Conservation (phyloP, 192 early-diverging fungal genomes). For the Coemansia sp. region DNA sequence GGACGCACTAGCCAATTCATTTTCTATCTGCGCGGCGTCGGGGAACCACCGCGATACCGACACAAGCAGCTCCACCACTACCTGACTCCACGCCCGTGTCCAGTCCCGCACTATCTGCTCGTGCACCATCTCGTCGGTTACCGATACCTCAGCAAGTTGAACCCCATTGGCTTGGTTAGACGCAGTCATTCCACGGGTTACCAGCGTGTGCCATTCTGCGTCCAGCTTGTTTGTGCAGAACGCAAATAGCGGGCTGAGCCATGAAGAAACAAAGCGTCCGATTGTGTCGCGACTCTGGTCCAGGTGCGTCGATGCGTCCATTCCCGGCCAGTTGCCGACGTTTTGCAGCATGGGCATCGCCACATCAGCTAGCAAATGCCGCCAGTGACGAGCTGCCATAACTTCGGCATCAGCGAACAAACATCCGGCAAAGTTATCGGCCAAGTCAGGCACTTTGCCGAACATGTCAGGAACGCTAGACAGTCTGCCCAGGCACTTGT, state of each 20-base stretch:
- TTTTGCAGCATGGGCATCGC: slow-evolving; percentile 17
- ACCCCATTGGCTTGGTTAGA: background rate
- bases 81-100: slow-evolving; percentile 41
- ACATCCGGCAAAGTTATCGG: slow-evolving; percentile 24
- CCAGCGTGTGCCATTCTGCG: slow-evolving; percentile 23
- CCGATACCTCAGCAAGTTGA: background rate
- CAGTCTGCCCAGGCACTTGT: slow-evolving; percentile 36
- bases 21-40: slow-evolving; percentile 34
- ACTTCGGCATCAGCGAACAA: slow-evolving; percentile 33
- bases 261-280: slow-evolving; percentile 17
- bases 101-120: slow-evolving; percentile 42
- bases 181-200: background rate
- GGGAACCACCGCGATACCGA: slow-evolving; percentile 19
- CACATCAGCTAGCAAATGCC: slow-evolving; percentile 23
- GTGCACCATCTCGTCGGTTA: slow-evolving; percentile 31
- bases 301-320: background rate
- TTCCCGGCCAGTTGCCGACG: slow-evolving; percentile 43
- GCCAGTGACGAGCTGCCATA: slow-evolving; percentile 42
- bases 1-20: slow-evolving; percentile 18
- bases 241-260: slow-evolving; percentile 36
- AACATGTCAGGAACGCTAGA: slow-evolving; percentile 21
- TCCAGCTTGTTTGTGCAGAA: slow-evolving; percentile 22
- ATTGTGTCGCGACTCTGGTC: background rate
- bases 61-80: slow-evolving; percentile 18
- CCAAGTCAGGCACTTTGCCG: slow-evolving; percentile 8